Percentiles rank a stretch among this genome's conserved stretches.
Conservation (phyloP, 139 green algal species). For the Chlorella sp. region DNA sequence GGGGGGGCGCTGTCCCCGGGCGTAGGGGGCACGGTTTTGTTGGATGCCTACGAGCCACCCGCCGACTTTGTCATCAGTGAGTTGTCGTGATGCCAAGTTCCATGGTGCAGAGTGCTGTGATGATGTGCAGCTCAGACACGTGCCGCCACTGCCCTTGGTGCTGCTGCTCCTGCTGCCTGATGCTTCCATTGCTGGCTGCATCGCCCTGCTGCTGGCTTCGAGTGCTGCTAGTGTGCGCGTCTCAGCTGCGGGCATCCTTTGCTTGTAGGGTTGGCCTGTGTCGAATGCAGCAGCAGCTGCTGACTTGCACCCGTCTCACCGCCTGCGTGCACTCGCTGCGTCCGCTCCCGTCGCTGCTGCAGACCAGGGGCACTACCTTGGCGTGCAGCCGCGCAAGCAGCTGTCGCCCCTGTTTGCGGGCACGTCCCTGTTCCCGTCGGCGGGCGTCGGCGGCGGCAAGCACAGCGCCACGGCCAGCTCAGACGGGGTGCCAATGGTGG, state of each 20-base stretch:
- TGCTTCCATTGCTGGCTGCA: background rate
- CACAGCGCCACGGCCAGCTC: background rate
- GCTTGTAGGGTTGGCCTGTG: background rate
- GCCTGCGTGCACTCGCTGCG: no score
- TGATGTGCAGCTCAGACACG: background rate
- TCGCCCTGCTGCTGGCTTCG: no score
- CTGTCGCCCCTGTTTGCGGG: background rate
- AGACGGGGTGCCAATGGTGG: background rate
- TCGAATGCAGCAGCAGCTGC: background rate
- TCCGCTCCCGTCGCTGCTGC: background rate
- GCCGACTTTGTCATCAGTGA: slow-evolving; percentile 44
- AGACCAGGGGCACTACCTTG: slow-evolving; percentile 26
- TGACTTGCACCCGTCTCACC: no score
- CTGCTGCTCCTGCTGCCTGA: background rate
- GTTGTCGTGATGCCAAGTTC: background rate
- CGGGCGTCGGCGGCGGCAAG: background rate
- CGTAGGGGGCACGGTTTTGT: background rate
- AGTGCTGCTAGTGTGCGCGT: background rate
- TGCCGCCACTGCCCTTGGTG: background rate
- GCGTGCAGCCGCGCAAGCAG: background rate
- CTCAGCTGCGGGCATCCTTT: background rate
- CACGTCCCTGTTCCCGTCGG: background rate
- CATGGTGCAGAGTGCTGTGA: background rate
- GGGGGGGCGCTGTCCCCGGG: no score
- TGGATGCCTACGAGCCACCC: slow-evolving; percentile 36